Percentiles rank a stretch among this genome's conserved stretches.
These are phyloP conservation scores for Phytophthora citricola DNA, from an alignment of 352 stramenopile genomes.

Conservation along the genomic window DNA sequence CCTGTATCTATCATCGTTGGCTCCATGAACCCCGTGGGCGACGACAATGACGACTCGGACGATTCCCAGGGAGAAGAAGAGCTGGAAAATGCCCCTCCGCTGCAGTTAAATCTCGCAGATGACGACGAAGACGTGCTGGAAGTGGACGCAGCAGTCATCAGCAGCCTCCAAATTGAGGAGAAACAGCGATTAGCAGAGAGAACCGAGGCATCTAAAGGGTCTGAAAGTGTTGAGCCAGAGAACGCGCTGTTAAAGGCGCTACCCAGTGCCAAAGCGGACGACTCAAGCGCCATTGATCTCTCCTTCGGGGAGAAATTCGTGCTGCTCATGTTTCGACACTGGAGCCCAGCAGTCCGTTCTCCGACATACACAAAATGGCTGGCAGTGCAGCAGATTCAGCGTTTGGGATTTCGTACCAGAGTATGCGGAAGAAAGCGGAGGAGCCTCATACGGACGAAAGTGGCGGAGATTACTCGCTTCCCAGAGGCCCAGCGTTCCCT, in stretches of 20 bases:
- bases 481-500: slow-evolving; percentile 48
- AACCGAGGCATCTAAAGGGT: neutral
- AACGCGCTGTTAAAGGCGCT: slow-evolving; percentile 31
- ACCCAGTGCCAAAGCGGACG: slow-evolving; percentile 12
- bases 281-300: slow-evolving; percentile 17
- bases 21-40: slow-evolving; percentile 40
- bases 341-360: slow-evolving; percentile 24
- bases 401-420: slow-evolving; percentile 78
- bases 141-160: slow-evolving; percentile 42
- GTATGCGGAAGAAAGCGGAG: slow-evolving; percentile 33
- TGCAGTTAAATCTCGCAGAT: slow-evolving; percentile 26
- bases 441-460: slow-evolving; percentile 12
- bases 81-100: slow-evolving; percentile 18
- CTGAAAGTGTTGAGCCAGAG: slow-evolving; percentile 7
- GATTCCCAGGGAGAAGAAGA: slow-evolving; percentile 49
- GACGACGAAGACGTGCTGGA: slow-evolving; percentile 66
- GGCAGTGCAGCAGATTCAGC: slow-evolving; percentile 24
- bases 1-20: slow-evolving; percentile 32
- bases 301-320: slow-evolving; percentile 44
- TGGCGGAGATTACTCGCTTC: slow-evolving; percentile 34
- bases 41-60: slow-evolving; percentile 35
- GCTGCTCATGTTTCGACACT: slow-evolving; percentile 38
- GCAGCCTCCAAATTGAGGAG: slow-evolving; percentile 33
- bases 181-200: slow-evolving; percentile 17
- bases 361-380: slow-evolving; percentile 28